Evolutionary conservation across 768 basidiomycete species (phyloP), one percentile per base, ranked within the genome.

Genomic region (Auricularia auricula-judae): DNA sequence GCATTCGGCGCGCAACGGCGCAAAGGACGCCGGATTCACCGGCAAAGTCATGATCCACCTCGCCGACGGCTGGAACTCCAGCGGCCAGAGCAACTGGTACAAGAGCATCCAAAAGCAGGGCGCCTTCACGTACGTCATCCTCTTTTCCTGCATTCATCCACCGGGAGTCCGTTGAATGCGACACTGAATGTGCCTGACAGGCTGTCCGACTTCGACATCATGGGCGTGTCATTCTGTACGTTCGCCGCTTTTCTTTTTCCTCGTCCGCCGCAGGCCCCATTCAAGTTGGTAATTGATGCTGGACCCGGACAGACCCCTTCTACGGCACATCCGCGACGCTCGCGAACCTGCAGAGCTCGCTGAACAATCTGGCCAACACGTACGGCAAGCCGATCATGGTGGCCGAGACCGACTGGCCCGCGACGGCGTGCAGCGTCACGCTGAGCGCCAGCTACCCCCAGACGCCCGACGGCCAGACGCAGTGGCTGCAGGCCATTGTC

Each of bases 321-420:
- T 85, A 85, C 67, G 81, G 79, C 53, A 78, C 82, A 4, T 76
- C 78, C 21, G 85, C 86, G n/a, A 86, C 84, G 5, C 72, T 79
- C n/a, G 66, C 71, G 53, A 78, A 76, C 4, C 77, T 87, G 42
- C 70, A 81, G 65, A 77, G 80, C 12, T 83, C 81, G 62, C 74
- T 86, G 69, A 80, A 79, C 53, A 77, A 76, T 42, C 74, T 83
- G 62, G 79, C 81, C 4, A 80, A 77, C 62, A 78, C 75, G 59
- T 81, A 76, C 63, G 75, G 73, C 53, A 85, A 86, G 79, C 75
- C 81, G 61, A 73, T 86, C 59, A 80, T 86, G 72, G 80, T 86
- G 21, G 84, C 83, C 4, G 86, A 86, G 72, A 86, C 85, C 3
- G 82, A 87, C 71, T 87, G 84, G 84, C 83, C 85, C 0, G 81